phyloP scores from a whole-genome alignment of 1,139 yeast species.

The Yamadazyma atmosphaerica region DNA sequence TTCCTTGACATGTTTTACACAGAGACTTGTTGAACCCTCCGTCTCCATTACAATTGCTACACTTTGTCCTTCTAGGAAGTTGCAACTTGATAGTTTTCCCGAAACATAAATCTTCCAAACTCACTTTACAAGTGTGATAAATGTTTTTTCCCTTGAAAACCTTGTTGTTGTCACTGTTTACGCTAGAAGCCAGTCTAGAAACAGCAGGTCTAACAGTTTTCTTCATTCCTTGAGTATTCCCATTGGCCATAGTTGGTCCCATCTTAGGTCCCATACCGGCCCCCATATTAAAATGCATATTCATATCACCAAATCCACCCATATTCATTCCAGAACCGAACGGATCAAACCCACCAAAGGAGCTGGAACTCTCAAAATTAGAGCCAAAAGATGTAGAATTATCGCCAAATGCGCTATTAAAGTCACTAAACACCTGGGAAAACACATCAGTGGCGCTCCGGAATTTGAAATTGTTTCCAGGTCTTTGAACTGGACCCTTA shows the following conservation, averaged over 20 bases:
- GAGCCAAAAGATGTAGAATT: constrained; percentile 13
- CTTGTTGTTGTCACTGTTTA: constrained; percentile 4
- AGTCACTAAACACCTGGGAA: constrained; percentile 41
- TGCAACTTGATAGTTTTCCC: constrained; percentile 44
- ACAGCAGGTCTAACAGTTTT: constrained; percentile 25
- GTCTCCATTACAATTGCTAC: constrained; percentile 34
- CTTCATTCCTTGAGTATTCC: constrained; percentile 16
- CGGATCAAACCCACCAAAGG: constrained; percentile 3
- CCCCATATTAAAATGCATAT: constrained; percentile 6
- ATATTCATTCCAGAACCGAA: constrained; percentile 9
- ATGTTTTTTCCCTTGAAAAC: constrained; percentile 36
- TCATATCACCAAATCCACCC: constrained; percentile 5
- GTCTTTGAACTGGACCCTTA: constrained; percentile 8
- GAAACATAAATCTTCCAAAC: constrained; percentile 35
- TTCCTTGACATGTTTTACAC: constrained; percentile 40
- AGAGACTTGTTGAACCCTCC: constrained; percentile 39
- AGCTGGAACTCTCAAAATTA: not conserved
- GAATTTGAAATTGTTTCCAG: constrained; percentile 9
- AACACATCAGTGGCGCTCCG: constrained; percentile 30
- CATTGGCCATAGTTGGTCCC: not conserved
- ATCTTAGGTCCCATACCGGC: not conserved
- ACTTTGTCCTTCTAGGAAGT: constrained; percentile 38
- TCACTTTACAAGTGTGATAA: constrained; percentile 41
- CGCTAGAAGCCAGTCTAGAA: constrained; percentile 4
- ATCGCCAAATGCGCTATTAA: constrained; percentile 32